A percentile compares a stretch with the other conserved stretches of the same genome.
Evolutionary conservation across 2,329 filamentous ascomycete species (phyloP).

Genomic region (Sporothrix globosa): DNA sequence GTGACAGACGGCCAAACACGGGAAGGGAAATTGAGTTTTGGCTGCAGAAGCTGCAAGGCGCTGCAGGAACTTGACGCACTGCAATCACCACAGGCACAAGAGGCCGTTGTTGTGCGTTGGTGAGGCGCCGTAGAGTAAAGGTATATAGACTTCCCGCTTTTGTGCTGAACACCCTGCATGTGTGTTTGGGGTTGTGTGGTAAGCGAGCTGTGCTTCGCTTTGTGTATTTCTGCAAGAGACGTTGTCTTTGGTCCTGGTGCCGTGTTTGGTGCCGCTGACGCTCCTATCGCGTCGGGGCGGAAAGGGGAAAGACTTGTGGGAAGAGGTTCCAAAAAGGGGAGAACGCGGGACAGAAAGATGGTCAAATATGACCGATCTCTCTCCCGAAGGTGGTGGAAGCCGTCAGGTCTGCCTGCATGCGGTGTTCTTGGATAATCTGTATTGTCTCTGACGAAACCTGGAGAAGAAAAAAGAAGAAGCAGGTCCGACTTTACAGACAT

Average conservation of each 20-base stretch:
- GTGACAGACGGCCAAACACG: conserved; percentile 9
- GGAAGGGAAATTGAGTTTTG: conserved; percentile 17
- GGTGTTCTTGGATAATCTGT: neutral
- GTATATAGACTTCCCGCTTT: conserved; percentile 23
- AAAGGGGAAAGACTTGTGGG: conserved; percentile 8
- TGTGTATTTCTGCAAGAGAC: conserved; percentile 5
- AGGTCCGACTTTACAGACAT: neutral
- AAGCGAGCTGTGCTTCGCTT: neutral
- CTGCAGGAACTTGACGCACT: conserved; percentile 8
- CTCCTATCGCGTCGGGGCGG: conserved; percentile 26
- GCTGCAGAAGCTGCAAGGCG: conserved; percentile 24
- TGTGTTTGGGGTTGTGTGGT: neutral
- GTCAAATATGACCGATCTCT: conserved; percentile 33
- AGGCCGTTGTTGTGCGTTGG: neutral
- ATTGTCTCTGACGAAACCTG: neutral
- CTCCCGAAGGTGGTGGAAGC: conserved; percentile 23
- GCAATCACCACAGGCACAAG: neutral
- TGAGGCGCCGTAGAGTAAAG: conserved; percentile 14
- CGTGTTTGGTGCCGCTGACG: conserved; percentile 13
- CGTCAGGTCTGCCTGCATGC: conserved; percentile 16
- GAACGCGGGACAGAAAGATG: conserved; percentile 21
- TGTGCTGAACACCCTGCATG: conserved; percentile 20
- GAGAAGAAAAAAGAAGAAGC: neutral
- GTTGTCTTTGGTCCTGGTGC: conserved; percentile 16
- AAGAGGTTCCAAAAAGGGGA: neutral